Conservation (phyloP, 441 rosid species). For the Heliophila coronopifolia region DNA sequence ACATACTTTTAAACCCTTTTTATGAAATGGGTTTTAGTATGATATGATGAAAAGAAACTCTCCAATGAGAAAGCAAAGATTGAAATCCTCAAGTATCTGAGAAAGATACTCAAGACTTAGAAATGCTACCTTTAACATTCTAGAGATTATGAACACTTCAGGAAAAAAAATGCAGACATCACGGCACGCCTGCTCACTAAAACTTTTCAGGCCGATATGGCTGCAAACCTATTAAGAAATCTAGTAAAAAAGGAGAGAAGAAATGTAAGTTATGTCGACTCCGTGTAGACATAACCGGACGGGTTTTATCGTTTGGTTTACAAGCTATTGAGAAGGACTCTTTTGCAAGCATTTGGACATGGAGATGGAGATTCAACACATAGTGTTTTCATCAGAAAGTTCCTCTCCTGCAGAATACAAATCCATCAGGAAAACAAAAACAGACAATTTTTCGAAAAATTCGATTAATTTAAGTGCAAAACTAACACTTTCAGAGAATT, state of each 20-base stretch:
- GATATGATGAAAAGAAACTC: slow-evolving; percentile 13
- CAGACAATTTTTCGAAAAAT: background rate
- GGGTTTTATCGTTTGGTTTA: slow-evolving; percentile 32
- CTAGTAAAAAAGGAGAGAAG: slow-evolving; percentile 22
- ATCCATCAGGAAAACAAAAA: background rate
- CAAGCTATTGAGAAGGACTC: slow-evolving; percentile 90
- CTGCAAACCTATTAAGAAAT: slow-evolving; percentile 51
- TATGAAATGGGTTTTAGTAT: slow-evolving; percentile 18
- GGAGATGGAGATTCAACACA: slow-evolving; percentile 77
- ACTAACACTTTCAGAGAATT: slow-evolving; percentile 98
- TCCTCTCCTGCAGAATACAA: slow-evolving; percentile 69
- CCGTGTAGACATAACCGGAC: slow-evolving; percentile 26
- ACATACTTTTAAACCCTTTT: slow-evolving; percentile 21
- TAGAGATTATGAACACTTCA: slow-evolving; percentile 34
- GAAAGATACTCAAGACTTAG: slow-evolving; percentile 51
- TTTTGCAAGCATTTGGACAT: slow-evolving; percentile 65
- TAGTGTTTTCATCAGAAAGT: slow-evolving; percentile 85
- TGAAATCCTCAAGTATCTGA: slow-evolving; percentile 25
- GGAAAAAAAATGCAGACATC: slow-evolving; percentile 58
- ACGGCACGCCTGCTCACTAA: slow-evolving; percentile 56
- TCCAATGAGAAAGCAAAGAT: slow-evolving; percentile 17
- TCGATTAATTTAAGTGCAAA: background rate
- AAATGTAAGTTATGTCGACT: slow-evolving; percentile 21
- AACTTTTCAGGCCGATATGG: slow-evolving; percentile 58
- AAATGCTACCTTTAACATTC: slow-evolving; percentile 57